Conservation (phyloP, 345 rosid genomes). For the Euclidium syriacum region DNA sequence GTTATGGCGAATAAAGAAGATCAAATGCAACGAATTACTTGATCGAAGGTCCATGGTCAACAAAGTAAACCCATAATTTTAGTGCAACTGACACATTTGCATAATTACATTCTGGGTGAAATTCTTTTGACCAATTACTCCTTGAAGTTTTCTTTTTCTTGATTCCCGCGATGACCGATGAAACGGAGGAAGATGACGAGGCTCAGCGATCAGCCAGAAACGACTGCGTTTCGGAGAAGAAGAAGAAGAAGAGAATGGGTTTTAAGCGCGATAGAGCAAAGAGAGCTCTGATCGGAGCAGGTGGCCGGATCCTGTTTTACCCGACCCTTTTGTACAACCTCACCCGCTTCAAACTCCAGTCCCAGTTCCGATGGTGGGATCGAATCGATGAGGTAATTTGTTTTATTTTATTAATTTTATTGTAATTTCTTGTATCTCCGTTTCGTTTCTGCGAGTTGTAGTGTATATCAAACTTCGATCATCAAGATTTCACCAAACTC, state of each 20-base stretch:
- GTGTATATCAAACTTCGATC: no score
- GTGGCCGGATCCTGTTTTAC: constrained; percentile 32
- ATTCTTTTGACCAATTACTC: not conserved
- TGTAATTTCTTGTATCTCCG: not conserved
- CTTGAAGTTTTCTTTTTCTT: not conserved
- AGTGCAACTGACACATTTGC: no score
- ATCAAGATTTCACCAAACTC: no score
- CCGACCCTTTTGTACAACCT: constrained; percentile 28
- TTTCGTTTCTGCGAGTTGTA: no score
- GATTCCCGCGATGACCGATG: constrained; percentile 7
- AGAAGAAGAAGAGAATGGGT: not conserved
- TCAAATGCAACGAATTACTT: no score
- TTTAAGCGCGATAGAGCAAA: constrained; percentile 5
- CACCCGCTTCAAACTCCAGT: constrained; percentile 26
- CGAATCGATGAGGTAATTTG: constrained; percentile 27
- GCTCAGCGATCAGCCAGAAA: constrained; percentile 12
- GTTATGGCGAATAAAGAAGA: no score
- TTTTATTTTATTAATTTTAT: not conserved
- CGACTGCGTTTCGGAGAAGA: not conserved
- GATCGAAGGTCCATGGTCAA: no score
- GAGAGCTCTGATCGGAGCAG: constrained; percentile 30
- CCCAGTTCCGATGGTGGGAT: constrained; percentile 33
- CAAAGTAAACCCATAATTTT: no score
- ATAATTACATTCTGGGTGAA: not conserved
- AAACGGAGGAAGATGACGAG: constrained; percentile 9